Conservation (phyloP, 768 basidiomycete genomes). For the Mycena epipterygia region DNA sequence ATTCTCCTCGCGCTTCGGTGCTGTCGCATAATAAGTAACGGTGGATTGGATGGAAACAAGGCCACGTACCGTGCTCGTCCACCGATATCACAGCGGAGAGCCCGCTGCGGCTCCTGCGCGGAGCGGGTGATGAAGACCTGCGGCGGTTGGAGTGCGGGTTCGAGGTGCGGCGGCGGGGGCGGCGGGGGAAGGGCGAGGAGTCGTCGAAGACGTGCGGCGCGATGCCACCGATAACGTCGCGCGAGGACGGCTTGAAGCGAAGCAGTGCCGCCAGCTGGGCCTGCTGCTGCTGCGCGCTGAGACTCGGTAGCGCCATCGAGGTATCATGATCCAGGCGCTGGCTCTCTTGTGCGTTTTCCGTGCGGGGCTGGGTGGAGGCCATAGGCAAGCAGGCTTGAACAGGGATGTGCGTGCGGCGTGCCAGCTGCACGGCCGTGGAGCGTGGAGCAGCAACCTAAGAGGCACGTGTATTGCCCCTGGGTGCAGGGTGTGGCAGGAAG, state of each 20-base stretch:
- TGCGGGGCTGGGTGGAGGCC: too few species aligned
- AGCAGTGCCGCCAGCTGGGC: slow-evolving; percentile 31
- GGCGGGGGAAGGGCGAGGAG: background rate
- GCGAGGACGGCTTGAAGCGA: slow-evolving; percentile 32
- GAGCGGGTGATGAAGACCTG: background rate
- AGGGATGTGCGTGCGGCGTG: too few species aligned
- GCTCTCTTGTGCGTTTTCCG: too few species aligned
- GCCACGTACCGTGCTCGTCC: slow-evolving; percentile 26
- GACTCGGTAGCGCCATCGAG: background rate
- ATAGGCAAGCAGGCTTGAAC: too few species aligned
- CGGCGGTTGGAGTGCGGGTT: background rate
- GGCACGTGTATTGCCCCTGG: too few species aligned
- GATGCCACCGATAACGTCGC: slow-evolving; percentile 35
- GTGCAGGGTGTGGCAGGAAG: too few species aligned
- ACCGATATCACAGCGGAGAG: slow-evolving; percentile 11
- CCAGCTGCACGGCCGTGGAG: too few species aligned
- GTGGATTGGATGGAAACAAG: background rate
- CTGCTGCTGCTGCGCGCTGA: slow-evolving; percentile 25
- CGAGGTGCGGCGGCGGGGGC: slow-evolving; percentile 7
- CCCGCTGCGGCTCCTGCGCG: slow-evolving; percentile 24
- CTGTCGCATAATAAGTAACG: too few species aligned
- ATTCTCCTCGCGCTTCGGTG: slow-evolving; percentile 4
- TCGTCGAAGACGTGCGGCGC: slow-evolving; percentile 36
- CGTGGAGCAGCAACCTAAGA: too few species aligned
- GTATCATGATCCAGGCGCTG: background rate